Conservation (phyloP, 306 rosid genomes). For the Fragaria ananassa region DNA sequence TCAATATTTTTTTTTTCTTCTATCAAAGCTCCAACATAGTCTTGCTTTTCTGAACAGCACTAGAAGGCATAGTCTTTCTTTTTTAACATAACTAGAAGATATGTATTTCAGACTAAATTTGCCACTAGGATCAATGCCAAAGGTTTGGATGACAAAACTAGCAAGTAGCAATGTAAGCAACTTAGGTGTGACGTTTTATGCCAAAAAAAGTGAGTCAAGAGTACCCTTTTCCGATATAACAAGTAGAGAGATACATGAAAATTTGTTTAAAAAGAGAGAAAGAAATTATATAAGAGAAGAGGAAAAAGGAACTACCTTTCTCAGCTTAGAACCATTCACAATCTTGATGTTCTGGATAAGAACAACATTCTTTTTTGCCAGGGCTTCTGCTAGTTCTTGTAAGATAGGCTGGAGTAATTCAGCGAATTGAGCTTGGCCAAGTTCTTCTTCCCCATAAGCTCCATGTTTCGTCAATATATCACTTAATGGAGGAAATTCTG, state of each 20-base stretch:
- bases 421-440: conserved; percentile 98
- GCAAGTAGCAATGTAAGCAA: neutral
- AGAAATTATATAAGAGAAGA: neutral
- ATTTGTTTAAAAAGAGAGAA: neutral
- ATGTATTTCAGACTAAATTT: neutral
- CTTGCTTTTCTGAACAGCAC: neutral
- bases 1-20: no score
- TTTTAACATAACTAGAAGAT: neutral
- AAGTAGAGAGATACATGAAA: neutral
- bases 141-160: neutral
- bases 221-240: neutral
- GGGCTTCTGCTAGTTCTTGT: conserved; percentile 73
- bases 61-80: neutral
- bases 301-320: conserved; percentile 50
- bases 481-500: conserved; percentile 73
- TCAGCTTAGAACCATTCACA: conserved; percentile 64
- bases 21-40: neutral
- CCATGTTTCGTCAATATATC: conserved; percentile 66
- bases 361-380: conserved; percentile 55
- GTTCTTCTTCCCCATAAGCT: conserved; percentile 63
- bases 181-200: neutral
- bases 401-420: conserved; percentile 78
- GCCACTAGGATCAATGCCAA: neutral
- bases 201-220: neutral
- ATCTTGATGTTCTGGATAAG: conserved; percentile 53